Evolutionary conservation across 768 basidiomycete genomes (phyloP), one percentile per base, ranked within the genome.

Genomic region (Brasilioporus rufonigricans): DNA sequence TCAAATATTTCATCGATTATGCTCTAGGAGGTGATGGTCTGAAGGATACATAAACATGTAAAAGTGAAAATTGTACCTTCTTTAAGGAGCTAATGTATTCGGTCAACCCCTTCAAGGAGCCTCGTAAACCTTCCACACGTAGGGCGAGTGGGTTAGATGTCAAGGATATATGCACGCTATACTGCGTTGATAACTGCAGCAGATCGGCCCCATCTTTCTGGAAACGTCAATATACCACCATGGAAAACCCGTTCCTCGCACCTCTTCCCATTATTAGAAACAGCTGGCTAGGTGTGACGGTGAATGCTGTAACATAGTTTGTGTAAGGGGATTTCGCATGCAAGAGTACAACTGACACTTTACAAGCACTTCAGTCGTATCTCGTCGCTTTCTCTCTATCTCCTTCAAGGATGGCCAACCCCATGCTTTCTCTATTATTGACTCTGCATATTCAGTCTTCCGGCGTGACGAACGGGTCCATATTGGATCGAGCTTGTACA

Each of bases 191-290:
- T 46, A 89, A 56, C 23, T 78, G 74, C 53, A 85, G 67, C 31
- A 88, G 73, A 62, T 89, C 77, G 38, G 74, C 70, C 33, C 89
- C 89, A 66, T 90, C 89, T 90, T 26, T 35, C 45, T 23, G 13
- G 10, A 57, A 48, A 55, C 7, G 38, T 61, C 46, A 63, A 53
- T 36, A n/a, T 29, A 59, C 12, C 29, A 52, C 52, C 24, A 31
- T n/a, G 16, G 7, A 29, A 45, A 54, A 39, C 10, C 19, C 9
- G 5, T 43, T 35, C 35, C 41, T 48, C 58, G 47, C 29, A 87
- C 89, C 85, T 79, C 79, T 85, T 38, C 89, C 89, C 57, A 92
- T 77, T 29, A 91, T 75, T 29, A 91, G 65, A 65, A 91, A 89
- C 7, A 89, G 75, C 60, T 87, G 77, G 47, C 76, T 78, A 4